Conservation (phyloP, 2,329 filamentous ascomycete species). For the Ceratocystis eucalypticola region DNA sequence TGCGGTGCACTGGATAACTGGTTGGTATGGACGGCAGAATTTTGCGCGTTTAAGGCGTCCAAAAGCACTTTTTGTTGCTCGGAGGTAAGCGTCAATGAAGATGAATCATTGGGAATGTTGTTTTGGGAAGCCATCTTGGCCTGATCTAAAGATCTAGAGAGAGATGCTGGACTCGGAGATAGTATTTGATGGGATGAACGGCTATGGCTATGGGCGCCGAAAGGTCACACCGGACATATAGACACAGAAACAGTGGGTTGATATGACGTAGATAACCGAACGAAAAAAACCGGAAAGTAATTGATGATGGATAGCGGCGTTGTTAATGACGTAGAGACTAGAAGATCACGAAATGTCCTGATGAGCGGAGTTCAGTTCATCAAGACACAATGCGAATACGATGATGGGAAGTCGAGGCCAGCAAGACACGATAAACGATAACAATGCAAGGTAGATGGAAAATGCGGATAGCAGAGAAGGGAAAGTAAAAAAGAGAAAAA, state of each 20-base stretch:
- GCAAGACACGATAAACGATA: conserved; percentile 11
- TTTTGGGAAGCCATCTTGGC: conserved; percentile 38
- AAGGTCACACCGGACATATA: not conserved
- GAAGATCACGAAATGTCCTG: not conserved
- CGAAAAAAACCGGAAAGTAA: not conserved
- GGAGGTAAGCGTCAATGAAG: conserved; percentile 56
- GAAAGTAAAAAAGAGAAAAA: not conserved
- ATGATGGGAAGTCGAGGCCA: not conserved
- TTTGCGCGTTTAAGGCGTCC: conserved; percentile 53
- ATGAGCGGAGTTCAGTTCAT: not conserved
- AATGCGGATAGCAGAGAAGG: not conserved
- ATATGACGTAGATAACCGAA: not conserved
- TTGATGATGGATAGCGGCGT: not conserved
- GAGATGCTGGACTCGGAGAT: conserved; percentile 10
- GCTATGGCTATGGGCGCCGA: not conserved
- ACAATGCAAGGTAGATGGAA: conserved; percentile 11
- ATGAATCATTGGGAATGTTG: conserved; percentile 29
- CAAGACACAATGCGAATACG: not conserved
- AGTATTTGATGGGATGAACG: not conserved
- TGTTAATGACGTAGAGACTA: conserved; percentile 8
- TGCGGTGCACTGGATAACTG: conserved; percentile 26
- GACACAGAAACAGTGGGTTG: not conserved
- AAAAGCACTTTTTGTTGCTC: conserved; percentile 66
- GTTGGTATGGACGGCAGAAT: conserved; percentile 25
- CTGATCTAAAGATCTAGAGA: conserved; percentile 10